Base-by-base conservation (phyloP, 257 asterid genomes). In the Lithospermum erythrorhizon region DNA sequence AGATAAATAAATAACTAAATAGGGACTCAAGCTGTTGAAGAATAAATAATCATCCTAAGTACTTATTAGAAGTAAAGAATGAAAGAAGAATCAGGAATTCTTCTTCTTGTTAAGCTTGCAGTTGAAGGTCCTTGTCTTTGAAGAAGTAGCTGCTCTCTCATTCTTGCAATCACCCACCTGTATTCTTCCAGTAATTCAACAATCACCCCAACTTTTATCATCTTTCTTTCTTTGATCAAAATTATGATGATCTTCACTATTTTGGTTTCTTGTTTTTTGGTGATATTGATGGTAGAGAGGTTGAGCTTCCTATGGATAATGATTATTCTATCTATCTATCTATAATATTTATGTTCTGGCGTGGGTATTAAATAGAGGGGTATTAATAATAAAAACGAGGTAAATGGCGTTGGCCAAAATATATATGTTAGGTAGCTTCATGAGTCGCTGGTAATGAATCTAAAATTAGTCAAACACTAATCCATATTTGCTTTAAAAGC, bases 161-260 rank as follows among this genome's bases (percentile, higher is more conserved):
- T 61, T 67, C 82, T 82, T 0, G 76, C 85, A 75, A 89, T 80
- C 3, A 81, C 63, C 61, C 79, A 57, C 53, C 82, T 78, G 81
- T 81, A 89, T 58, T 86, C 91, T 69, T 80, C 87, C 78, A 89
- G 59, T 10, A 89, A 62, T 65, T 71, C 91, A 65, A 81, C 83
- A 89, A 89, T 81, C 65, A 68, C 82, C 61, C 95, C 89, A 0
- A 89, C 70, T 63, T 79, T 79, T 13, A 89, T 79, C 97, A 89
- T 89, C 71, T 55, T 72, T 58, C 55, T 47, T 59, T 18, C 8
- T 41, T 21, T 47, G 32, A 35, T 10, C 14, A 11, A 35, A 35
- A 35, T 35, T 35, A 1, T 35, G 45, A 35, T 35, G 45, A 35
- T 35, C 45, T 35, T 35, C 45, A 35, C 45, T 35, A 35, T 35